A percentile compares a stretch with the other conserved stretches of the same genome.
Conservation (phyloP, 352 stramenopile species). For the Phytophthora megakarya region DNA sequence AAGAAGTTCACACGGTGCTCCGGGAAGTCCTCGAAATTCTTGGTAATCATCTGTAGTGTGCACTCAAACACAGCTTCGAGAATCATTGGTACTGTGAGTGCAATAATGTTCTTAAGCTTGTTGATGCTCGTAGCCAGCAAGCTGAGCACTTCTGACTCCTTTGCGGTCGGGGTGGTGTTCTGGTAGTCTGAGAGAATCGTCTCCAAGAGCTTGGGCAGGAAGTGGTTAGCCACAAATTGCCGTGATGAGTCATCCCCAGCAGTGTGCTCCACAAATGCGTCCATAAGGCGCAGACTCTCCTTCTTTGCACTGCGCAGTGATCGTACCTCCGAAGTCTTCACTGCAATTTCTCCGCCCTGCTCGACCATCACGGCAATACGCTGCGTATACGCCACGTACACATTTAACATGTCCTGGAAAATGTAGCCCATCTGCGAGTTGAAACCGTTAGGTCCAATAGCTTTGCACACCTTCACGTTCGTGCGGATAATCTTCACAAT, state of each 20-base stretch:
- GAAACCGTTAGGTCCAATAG: conserved; percentile 95
- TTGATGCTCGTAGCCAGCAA: conserved; percentile 97
- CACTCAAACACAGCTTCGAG: conserved; percentile 98
- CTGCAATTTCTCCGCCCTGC: conserved; percentile 93
- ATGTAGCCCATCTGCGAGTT: conserved; percentile 97
- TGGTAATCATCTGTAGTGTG: conserved; percentile 99
- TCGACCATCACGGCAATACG: conserved; percentile 92
- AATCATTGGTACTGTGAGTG: conserved; percentile 91
- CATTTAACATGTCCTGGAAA: conserved; percentile 99
- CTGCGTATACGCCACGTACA: conserved; percentile 99
- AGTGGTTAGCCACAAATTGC: conserved; percentile 91
- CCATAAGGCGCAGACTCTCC: conserved; percentile 95
- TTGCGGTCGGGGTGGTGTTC: conserved; percentile 65
- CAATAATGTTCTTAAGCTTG: conserved; percentile 94
- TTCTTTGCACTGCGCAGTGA: conserved; percentile 97
- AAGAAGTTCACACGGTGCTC: conserved; percentile 99
- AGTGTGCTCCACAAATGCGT: conserved; percentile 94
- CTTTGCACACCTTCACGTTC: conserved; percentile 96
- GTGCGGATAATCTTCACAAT: conserved; percentile 99
- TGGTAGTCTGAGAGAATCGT: conserved; percentile 97
- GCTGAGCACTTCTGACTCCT: conserved; percentile 93
- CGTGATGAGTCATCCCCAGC: conserved; percentile 70
- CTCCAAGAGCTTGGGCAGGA: conserved; percentile 97
- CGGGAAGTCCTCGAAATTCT: conserved; percentile 99
- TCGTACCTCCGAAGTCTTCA: conserved; percentile 93